Evolutionary conservation across 1,284 basidiomycete genomes (phyloP), one percentile per base, ranked within the genome.

Genomic region (Trametes polyzona): DNA sequence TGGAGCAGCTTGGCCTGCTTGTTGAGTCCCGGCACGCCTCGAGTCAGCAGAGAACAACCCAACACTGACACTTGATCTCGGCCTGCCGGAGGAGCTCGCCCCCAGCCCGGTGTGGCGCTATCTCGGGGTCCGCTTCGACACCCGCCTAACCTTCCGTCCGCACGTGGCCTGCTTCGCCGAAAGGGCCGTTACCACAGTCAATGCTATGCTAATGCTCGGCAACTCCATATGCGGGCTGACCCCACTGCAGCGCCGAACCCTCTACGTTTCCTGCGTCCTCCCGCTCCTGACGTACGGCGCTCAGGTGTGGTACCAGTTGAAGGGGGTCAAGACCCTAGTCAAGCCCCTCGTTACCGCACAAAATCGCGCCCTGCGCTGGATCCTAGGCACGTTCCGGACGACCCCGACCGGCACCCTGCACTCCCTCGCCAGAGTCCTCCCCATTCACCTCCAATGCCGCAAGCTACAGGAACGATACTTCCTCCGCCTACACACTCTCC

Each of bases 171-270:
- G 52, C 12, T 62, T 70, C 26, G 59, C 65, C 0, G 60, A 52
- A 3, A 61, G 65, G 19, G 72, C 65, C 0, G 26, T 43, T 9
- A 63, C 52, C 30, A 67, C 70, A 0, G 63, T 73, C 2, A 51
- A 41, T 9, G 65, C 66, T 0, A 48, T 76, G 0, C 59, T 60
- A 0, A 72, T 75, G 67, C 70, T 77, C 0, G 71, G 73, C 4
- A 77, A 76, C 65, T 74, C 74, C 0, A 55, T 70, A 0, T 60
- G 67, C 1, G 74, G 76, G 1, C 65, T 78, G 1, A 58, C 58
- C 9, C 70, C 71, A 8, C 11, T 37, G 2, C 60, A 73, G 42
- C 46, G 69, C 0, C 57, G 71, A 4, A 62, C 55, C 5, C 64
- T 75, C 4, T 74, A 74, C 65, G 60, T 62, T 2, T 56, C 71